phyloP scores from a whole-genome alignment of 106 monocot species.

The Apostasia shenzhenica region DNA sequence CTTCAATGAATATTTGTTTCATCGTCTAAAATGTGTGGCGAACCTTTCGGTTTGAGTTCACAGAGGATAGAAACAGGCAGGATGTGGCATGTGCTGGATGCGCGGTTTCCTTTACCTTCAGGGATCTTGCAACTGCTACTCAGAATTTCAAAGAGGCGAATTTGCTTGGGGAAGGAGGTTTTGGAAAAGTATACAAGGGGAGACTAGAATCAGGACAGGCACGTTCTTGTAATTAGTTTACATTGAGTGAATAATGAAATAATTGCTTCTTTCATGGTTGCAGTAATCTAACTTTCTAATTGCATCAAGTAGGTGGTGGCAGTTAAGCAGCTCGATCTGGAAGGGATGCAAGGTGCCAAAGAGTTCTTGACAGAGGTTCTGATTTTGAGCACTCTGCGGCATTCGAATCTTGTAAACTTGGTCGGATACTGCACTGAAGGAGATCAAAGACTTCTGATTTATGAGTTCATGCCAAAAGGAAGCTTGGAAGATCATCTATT shows the following conservation, averaged over 20 bases:
- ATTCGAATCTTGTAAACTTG: slow-evolving; percentile 64
- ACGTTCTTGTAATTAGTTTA: slow-evolving; percentile 4
- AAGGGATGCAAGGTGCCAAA: slow-evolving; percentile 69
- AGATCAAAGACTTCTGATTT: slow-evolving; percentile 67
- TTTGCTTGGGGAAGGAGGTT: slow-evolving; percentile 88
- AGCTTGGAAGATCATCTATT: slow-evolving; percentile 86
- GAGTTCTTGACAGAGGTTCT: slow-evolving; percentile 82
- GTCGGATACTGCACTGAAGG: slow-evolving; percentile 78
- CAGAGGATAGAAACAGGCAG: slow-evolving; percentile 23
- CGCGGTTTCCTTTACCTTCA: slow-evolving; percentile 60
- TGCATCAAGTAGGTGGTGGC: slow-evolving; percentile 51
- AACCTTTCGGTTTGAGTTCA: not conserved
- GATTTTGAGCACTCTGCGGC: slow-evolving; percentile 58
- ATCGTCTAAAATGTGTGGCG: not conserved
- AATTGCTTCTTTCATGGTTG: not conserved
- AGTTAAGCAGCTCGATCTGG: slow-evolving; percentile 65
- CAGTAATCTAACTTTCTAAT: not conserved
- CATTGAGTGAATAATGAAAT: no score
- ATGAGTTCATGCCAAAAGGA: slow-evolving; percentile 85
- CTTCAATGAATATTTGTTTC: not conserved
- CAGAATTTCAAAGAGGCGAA: slow-evolving; percentile 62
- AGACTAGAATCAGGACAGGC: slow-evolving; percentile 49
- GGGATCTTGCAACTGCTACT: slow-evolving; percentile 68
- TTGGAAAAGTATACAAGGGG: slow-evolving; percentile 85
- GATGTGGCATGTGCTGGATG: slow-evolving; percentile 15